phyloP scores from a whole-genome alignment of 2,329 filamentous ascomycete species.

The Cryphonectria parasitica region DNA sequence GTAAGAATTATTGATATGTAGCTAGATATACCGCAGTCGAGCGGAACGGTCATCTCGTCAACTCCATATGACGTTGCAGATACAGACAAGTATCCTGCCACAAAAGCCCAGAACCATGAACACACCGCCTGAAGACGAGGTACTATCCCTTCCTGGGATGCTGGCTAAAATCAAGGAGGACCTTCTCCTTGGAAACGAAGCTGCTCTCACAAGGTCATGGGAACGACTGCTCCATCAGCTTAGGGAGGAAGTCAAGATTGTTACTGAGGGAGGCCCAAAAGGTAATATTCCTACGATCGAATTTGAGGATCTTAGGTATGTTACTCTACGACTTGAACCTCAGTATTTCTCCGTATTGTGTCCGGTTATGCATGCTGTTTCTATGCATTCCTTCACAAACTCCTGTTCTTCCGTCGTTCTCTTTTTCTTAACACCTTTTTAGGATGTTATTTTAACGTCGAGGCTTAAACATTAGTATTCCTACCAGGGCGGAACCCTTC shows the following conservation, averaged over 20 bases:
- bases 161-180: constrained; percentile 47
- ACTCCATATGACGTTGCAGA: not conserved
- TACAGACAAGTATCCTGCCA: not conserved
- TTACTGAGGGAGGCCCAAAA: constrained; percentile 39
- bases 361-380: not conserved
- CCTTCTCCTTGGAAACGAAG: constrained; percentile 44
- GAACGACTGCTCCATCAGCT: constrained; percentile 43
- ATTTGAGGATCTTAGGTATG: constrained; percentile 42
- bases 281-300: constrained; percentile 48
- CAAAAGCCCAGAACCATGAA: constrained; percentile 19
- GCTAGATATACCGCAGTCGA: not conserved
- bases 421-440: no score
- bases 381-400: not conserved
- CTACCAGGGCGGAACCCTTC: constrained; percentile 32
- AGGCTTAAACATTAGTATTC: not conserved
- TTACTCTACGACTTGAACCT: not conserved
- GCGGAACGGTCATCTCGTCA: not conserved
- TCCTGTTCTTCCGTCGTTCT: not conserved
- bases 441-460: not conserved
- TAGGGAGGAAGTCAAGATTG: constrained; percentile 42
- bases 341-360: not conserved
- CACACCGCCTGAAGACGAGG: constrained; percentile 18
- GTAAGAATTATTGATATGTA: not conserved
- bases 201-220: constrained; percentile 45
- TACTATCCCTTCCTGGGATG: constrained; percentile 42